Percentiles rank a stretch among this genome's conserved stretches.
These are phyloP conservation scores for Panellus pusillus DNA, from an alignment of 768 basidiomycete genomes.

Conservation along the genomic window DNA sequence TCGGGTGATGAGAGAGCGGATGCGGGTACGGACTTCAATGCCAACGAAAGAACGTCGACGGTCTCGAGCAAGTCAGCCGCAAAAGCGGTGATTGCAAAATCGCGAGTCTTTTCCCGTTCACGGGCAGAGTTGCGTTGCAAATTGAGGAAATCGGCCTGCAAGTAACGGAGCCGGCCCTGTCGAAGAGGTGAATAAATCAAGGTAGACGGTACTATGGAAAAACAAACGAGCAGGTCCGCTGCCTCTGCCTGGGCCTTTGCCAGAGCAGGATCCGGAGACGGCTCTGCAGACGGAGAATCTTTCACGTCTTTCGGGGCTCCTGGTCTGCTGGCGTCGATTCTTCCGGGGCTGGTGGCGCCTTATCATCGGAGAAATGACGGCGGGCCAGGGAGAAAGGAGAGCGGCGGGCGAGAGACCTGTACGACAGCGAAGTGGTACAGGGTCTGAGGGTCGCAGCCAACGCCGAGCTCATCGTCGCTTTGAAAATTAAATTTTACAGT, in stretches of 20 bases:
- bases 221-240: slow-evolving; percentile 79
- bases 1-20: slow-evolving; percentile 38
- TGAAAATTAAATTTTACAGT: neutral
- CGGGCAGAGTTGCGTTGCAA: slow-evolving; percentile 87
- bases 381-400: slow-evolving; percentile 39
- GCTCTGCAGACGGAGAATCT: slow-evolving; percentile 28
- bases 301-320: slow-evolving; percentile 15
- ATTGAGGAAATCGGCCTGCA: slow-evolving; percentile 95
- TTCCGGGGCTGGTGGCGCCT: slow-evolving; percentile 30
- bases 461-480: slow-evolving; percentile 48
- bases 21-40: slow-evolving; percentile 74
- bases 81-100: slow-evolving; percentile 91
- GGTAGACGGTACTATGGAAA: neutral
- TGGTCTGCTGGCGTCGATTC: slow-evolving; percentile 3
- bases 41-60: slow-evolving; percentile 85
- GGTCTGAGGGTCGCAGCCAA: slow-evolving; percentile 56
- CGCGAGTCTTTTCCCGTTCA: slow-evolving; percentile 89
- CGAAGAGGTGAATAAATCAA: slow-evolving; percentile 10
- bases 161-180: slow-evolving; percentile 86
- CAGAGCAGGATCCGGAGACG: slow-evolving; percentile 32
- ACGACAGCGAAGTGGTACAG: slow-evolving; percentile 58
- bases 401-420: slow-evolving; percentile 43
- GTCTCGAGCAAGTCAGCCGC: slow-evolving; percentile 88
- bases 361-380: slow-evolving; percentile 57
- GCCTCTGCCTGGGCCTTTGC: slow-evolving; percentile 74